Conservation (phyloP, 495 filamentous ascomycete genomes). For the Aspergillus steynii region DNA sequence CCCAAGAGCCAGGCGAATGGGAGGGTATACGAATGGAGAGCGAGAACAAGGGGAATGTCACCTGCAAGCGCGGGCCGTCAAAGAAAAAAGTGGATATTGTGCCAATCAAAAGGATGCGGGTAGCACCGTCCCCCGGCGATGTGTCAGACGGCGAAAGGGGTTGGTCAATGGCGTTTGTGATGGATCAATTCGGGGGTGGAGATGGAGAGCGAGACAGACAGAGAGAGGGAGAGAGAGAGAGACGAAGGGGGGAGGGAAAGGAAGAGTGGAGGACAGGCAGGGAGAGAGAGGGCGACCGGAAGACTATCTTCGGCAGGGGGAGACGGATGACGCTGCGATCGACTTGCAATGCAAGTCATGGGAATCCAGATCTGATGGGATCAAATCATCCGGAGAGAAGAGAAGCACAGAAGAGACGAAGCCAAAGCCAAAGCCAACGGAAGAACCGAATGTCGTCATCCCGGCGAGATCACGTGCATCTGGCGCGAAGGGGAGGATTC, state of each 20-base stretch:
- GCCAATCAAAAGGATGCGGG: conserved; percentile 3
- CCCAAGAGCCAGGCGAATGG: neutral
- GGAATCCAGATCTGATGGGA: no score
- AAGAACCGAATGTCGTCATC: neutral
- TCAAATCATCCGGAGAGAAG: no score
- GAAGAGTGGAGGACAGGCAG: no score
- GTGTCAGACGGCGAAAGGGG: conserved; percentile 3
- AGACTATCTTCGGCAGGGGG: no score
- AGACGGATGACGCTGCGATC: no score
- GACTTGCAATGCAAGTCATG: no score
- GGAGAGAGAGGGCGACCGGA: no score
- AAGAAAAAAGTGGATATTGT: neutral
- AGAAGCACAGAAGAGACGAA: no score
- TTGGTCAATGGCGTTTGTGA: conserved; percentile 6
- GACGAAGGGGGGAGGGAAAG: neutral
- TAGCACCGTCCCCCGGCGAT: conserved; percentile 3
- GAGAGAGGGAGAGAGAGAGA: conserved; percentile 1
- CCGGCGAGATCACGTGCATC: neutral
- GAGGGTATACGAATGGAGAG: conserved; percentile 4
- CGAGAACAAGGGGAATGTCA: neutral
- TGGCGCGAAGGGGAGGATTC: no score
- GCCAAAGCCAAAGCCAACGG: no score
- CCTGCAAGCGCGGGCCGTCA: conserved; percentile 6
- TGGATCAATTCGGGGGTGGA: conserved; percentile 10
- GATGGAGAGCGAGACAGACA: conserved; percentile 5